Percentiles rank a stretch among this genome's conserved stretches.
These are phyloP conservation scores for Apiospora sp. DNA, from an alignment of 2,329 filamentous ascomycete genomes.

Conservation along the genomic window DNA sequence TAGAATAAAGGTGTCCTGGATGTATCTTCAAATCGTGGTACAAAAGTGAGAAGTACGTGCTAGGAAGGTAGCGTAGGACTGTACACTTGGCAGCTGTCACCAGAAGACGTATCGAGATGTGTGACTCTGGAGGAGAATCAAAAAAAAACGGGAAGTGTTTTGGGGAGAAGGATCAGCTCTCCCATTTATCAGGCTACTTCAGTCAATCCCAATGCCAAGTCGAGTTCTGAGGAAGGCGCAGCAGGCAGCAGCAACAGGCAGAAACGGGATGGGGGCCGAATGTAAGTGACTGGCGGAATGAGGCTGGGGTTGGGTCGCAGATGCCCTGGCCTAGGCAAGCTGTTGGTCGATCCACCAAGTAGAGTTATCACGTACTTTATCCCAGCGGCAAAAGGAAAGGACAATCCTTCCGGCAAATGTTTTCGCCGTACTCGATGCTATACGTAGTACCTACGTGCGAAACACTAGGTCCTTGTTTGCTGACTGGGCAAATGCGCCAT, in stretches of 20 bases:
- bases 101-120: neutral
- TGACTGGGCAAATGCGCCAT: constrained; percentile 1
- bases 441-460: neutral
- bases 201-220: neutral
- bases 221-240: neutral
- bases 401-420: neutral
- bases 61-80: neutral
- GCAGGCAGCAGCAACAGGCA: neutral
- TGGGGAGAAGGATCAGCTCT: neutral
- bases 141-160: neutral
- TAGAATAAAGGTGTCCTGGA: neutral
- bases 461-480: neutral
- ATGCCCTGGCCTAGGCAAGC: neutral
- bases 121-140: neutral
- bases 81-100: neutral
- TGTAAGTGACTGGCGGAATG: neutral
- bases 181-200: constrained; percentile 6
- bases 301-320: neutral
- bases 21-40: neutral
- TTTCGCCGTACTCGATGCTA: neutral
- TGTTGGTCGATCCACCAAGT: neutral
- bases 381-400: neutral
- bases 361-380: neutral
- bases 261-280: neutral
- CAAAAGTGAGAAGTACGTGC: neutral